These are phyloP conservation scores for Tilletia caries DNA, from an alignment of 1,284 basidiomycete genomes.

Conservation along the genomic window DNA sequence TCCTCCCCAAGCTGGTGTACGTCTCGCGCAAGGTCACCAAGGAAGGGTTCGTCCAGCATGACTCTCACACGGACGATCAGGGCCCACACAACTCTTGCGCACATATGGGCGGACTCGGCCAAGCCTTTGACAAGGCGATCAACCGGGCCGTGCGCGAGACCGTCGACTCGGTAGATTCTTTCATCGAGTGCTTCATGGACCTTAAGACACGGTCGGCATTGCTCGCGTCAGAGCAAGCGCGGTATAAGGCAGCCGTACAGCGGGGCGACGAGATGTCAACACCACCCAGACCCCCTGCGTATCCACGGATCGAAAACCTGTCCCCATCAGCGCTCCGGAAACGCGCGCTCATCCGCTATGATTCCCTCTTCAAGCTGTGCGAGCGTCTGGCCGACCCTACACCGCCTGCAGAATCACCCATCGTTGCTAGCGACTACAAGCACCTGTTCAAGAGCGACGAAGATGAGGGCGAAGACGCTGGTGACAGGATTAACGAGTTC, in stretches of 20 bases:
- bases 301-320: not conserved
- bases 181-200: constrained; percentile 11
- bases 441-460: not conserved
- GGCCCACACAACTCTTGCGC: too few relatives aligned
- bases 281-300: not conserved
- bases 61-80: not conserved
- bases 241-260: not conserved
- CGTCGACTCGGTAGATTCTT: not conserved
- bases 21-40: constrained; percentile 7
- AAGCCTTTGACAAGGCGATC: not conserved
- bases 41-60: constrained; percentile 2
- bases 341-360: constrained; percentile 3
- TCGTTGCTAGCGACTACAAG: not conserved
- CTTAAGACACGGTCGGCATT: not conserved
- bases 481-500: not conserved
- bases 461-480: not conserved
- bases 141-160: not conserved
- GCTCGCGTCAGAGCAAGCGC: not conserved
- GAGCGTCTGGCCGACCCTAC: constrained; percentile 6
- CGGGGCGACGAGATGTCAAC: not conserved
- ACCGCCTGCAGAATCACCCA: not conserved
- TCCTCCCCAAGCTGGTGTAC: constrained; percentile 15
- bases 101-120: not conserved
- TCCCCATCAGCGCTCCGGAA: not conserved
- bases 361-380: constrained; percentile 8